A percentile compares a stretch with the other conserved stretches of the same genome.
These are phyloP conservation scores for Thalassia testudinum DNA, from an alignment of 116 monocot species.

Conservation along the genomic window DNA sequence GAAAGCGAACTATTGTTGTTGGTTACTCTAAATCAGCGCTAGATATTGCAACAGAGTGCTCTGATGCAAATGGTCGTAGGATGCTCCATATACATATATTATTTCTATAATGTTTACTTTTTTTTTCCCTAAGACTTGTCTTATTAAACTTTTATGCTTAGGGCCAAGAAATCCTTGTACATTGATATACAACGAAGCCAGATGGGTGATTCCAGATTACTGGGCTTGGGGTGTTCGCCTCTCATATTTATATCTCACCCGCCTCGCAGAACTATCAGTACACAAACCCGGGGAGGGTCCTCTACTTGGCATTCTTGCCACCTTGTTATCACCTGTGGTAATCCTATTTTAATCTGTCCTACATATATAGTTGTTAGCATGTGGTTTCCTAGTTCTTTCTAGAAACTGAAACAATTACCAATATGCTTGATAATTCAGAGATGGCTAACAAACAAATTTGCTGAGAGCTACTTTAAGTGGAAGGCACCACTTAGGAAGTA, in stretches of 20 bases:
- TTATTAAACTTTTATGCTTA: neutral
- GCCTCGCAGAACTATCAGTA: slow-evolving; percentile 49
- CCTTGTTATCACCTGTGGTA: slow-evolving; percentile 49
- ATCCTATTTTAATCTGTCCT: slow-evolving; percentile 2
- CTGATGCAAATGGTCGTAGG: slow-evolving; percentile 39
- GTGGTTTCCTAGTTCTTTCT: no score
- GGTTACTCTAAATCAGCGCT: slow-evolving; percentile 54
- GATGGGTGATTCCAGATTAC: slow-evolving; percentile 33
- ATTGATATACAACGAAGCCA: slow-evolving; percentile 18
- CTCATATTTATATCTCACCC: slow-evolving; percentile 33
- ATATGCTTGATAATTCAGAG: slow-evolving; percentile 23
- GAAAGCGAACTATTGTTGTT: slow-evolving; percentile 44
- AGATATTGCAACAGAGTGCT: slow-evolving; percentile 56
- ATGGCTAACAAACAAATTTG: slow-evolving; percentile 48
- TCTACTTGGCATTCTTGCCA: slow-evolving; percentile 42
- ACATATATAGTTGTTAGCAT: no score
- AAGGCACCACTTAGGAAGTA: slow-evolving; percentile 65
- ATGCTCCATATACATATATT: no score
- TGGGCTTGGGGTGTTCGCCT: slow-evolving; percentile 35
- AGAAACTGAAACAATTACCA: no score
- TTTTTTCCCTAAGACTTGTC: no score
- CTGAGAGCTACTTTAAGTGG: slow-evolving; percentile 72
- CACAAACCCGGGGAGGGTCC: slow-evolving; percentile 77
- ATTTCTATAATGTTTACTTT: no score
- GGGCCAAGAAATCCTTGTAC: slow-evolving; percentile 65